phyloP scores from a whole-genome alignment of 176 grass and related monocot genomes.

The Urochloa ruziziensis region DNA sequence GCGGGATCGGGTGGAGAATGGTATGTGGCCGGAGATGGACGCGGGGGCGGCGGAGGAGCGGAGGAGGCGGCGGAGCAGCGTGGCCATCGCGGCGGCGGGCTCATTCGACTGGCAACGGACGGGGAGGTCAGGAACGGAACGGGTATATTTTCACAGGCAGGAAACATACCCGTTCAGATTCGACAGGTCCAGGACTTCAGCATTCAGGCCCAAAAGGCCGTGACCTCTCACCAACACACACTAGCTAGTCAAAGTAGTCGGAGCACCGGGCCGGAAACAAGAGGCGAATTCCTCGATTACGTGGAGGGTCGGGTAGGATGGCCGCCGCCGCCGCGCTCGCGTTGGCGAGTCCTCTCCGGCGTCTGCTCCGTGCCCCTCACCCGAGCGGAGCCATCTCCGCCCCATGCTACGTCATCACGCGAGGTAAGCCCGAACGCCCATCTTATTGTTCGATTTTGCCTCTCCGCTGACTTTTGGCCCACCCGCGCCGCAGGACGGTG shows the following conservation, averaged over 20 bases:
- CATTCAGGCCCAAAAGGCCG: conserved; percentile 20
- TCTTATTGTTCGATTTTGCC: neutral
- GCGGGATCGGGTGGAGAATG: conserved; percentile 32
- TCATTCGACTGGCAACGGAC: conserved; percentile 9
- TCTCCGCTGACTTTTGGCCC: neutral
- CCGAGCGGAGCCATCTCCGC: neutral
- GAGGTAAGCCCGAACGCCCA: conserved; percentile 30
- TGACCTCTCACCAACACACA: neutral
- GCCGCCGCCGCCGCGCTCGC: conserved; percentile 18
- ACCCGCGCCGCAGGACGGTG: conserved; percentile 40
- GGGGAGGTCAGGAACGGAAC: neutral
- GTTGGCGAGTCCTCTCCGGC: conserved; percentile 48
- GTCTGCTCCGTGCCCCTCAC: conserved; percentile 8
- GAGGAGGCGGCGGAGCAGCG: conserved; percentile 33
- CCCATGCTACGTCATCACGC: conserved; percentile 23
- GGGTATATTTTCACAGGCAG: neutral
- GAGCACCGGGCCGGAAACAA: neutral
- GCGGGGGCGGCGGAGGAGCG: neutral
- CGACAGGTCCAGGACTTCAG: neutral
- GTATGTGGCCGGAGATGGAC: conserved; percentile 12
- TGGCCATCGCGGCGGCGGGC: conserved; percentile 24
- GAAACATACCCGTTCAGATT: too few species aligned
- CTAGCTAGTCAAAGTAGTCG: too few species aligned
- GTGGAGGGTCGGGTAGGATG: conserved; percentile 20
- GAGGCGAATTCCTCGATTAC: conserved; percentile 18